These are phyloP conservation scores for Fusarium solani-melongenae DNA, from an alignment of 2,329 filamentous ascomycete genomes.

Conservation along the genomic window DNA sequence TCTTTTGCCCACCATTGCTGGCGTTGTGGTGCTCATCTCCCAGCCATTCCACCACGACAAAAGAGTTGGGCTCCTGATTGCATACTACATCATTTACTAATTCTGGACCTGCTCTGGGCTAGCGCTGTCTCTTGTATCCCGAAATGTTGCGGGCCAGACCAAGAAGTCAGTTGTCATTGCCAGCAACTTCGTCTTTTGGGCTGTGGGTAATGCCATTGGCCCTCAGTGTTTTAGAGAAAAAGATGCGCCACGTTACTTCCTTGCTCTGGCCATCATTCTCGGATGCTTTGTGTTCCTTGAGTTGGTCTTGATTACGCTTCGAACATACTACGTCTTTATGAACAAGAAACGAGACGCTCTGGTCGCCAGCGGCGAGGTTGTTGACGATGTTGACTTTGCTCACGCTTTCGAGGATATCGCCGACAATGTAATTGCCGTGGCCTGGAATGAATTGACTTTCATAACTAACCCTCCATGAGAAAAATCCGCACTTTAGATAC, in stretches of 20 bases:
- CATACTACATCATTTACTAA: conserved; percentile 79
- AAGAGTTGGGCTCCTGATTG: conserved; percentile 74
- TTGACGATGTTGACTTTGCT: not conserved
- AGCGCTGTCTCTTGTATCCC: conserved; percentile 56
- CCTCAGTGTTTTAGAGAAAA: not conserved
- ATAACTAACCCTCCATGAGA: not conserved
- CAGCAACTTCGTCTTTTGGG: not conserved
- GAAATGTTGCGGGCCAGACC: not conserved
- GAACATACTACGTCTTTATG: not conserved
- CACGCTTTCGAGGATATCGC: not conserved
- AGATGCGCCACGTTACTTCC: not conserved
- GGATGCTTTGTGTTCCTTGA: not conserved
- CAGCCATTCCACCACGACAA: conserved; percentile 69
- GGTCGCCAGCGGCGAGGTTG: not conserved
- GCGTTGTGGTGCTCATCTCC: conserved; percentile 77
- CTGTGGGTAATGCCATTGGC: not conserved
- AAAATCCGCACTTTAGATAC: not conserved
- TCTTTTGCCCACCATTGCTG: conserved; percentile 73
- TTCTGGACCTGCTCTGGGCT: conserved; percentile 77
- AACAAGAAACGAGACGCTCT: not conserved
- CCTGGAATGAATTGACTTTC: not conserved
- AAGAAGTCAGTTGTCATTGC: not conserved
- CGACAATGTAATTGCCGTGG: not conserved
- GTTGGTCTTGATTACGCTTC: not conserved
- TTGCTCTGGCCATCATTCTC: not conserved